Base-by-base conservation (phyloP, 228 moss, liverwort and hornwort species). In the Sphagnum fallax region DNA sequence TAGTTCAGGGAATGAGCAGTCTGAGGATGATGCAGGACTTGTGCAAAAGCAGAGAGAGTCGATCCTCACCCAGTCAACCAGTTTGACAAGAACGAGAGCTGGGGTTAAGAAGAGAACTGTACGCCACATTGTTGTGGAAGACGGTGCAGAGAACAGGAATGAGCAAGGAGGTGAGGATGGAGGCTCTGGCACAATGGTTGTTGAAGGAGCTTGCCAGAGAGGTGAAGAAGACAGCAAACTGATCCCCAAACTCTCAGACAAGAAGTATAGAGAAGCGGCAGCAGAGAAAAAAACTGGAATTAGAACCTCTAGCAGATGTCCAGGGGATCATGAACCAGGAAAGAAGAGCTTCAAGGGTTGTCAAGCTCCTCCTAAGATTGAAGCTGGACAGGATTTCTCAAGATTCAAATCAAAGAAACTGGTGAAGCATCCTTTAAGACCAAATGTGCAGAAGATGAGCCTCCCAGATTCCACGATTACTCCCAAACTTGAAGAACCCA, bases 401-500 rank as follows among this genome's bases (percentile, higher is more conserved):
- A 81, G 84, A 12, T 79, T 72, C 13, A 51, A 70, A 48, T 65
- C 79, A 68, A 81, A 81, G 47, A 74, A 72, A 74, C 74, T 74
- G 65, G 70, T 76, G 70, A 81, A 81, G 6, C 72, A 81, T 14
- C 81, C 81, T 4, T 51, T 81, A 60, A 85, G 81, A 70, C 53
- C 84, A 62, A 79, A 61, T 70, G 76, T 69, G 8, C 63, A 76
- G 65, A 78, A 72, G 62, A 63, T 72, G 53, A 76, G 64, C 74
- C 53, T 72, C 61, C 79, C 81, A 14, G 81, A 74, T 65, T 74
- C 72, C 70, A 91, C 94, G 47, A 88, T 88, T 64, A 94, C 91
- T 66, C 91, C 94, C 5, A 86, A 91, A 61, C 77, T 94, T 58
- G 94, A 91, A 70, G 94, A 94, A 66, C 94, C 91, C 15, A 81